Base-by-base conservation (phyloP, 2,329 filamentous ascomycete genomes). In the Aspergillus fijiensis region DNA sequence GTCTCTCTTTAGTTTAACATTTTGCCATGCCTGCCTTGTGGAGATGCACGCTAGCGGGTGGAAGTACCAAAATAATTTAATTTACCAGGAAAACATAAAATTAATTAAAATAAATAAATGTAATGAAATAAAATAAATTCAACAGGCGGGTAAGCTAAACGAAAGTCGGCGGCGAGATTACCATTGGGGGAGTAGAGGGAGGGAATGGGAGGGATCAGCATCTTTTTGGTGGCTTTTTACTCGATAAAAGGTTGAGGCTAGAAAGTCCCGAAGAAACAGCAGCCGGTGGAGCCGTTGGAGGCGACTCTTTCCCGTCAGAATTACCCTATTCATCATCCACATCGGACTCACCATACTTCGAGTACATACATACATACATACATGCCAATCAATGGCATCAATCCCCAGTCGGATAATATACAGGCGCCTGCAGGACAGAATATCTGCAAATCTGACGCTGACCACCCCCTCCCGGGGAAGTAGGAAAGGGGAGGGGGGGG, bases 221-320 rank as follows among this genome's bases (percentile, higher is more conserved):
- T 45, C 53, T 39, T 49, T 10, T 5, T 19, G 57, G 51, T 42
- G 25, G 51, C 51, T 27, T 53, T 29, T 35, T 21, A 53, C 35
- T 53, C 51, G 51, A 55, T 35, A 33, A 47, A 58, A 35, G 55
- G 56, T 60, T 60, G 58, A 64, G 51, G 60, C 62, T 63, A 63
- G 60, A 65, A 67, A 65, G 59, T 60, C 60, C 65, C 65, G 63
- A 63, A 63, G 58, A 63, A 63, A 63, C 51, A 45, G 57, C 23
- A 51, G 49, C 50, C 21, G 58, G 65, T 65, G 65, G 65, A 59
- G 59, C 61, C 57, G 60, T 63, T 55, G 53, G 57, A 60, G 48
- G 57, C 39, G 39, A 45, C 4, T 7, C 39, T 45, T 45, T 45
- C 39, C 39, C 39, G 39, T 45, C 16, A 45, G 39, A 45, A 45